Conservation (phyloP, 148 eudicot species). For the Chenopodium formosanum region DNA sequence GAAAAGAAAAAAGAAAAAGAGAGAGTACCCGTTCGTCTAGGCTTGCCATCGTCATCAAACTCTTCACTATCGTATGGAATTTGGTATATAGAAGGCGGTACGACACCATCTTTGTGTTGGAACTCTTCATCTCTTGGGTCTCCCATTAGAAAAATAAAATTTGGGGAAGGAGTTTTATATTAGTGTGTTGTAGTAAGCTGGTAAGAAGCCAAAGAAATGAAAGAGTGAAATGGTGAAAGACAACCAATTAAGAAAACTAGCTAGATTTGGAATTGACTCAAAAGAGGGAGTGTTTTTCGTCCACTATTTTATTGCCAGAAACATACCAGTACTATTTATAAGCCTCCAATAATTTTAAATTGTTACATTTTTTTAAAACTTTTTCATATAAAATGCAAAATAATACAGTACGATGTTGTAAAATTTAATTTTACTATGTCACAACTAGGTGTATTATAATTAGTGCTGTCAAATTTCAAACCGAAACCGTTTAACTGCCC, state of each 20-base stretch:
- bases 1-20: background rate
- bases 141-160: background rate
- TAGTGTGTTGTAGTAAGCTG: background rate
- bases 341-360: background rate
- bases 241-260: too few relatives aligned
- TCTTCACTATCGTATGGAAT: background rate
- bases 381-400: background rate
- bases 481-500: too few relatives aligned
- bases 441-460: too few relatives aligned
- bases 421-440: too few relatives aligned
- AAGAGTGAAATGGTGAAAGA: too few relatives aligned
- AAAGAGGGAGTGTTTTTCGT: background rate
- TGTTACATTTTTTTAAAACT: background rate
- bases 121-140: background rate
- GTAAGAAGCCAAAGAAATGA: background rate
- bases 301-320: background rate
- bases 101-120: background rate
- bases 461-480: too few relatives aligned
- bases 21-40: constrained; percentile 41
- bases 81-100: background rate
- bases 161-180: background rate
- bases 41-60: constrained; percentile 52
- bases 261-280: too few relatives aligned
- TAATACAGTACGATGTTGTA: too few relatives aligned
- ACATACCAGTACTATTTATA: background rate